A percentile compares a stretch with the other conserved stretches of the same genome.
Evolutionary conservation across 2,329 filamentous ascomycete genomes (phyloP).

Genomic region (Colletotrichum sp.): DNA sequence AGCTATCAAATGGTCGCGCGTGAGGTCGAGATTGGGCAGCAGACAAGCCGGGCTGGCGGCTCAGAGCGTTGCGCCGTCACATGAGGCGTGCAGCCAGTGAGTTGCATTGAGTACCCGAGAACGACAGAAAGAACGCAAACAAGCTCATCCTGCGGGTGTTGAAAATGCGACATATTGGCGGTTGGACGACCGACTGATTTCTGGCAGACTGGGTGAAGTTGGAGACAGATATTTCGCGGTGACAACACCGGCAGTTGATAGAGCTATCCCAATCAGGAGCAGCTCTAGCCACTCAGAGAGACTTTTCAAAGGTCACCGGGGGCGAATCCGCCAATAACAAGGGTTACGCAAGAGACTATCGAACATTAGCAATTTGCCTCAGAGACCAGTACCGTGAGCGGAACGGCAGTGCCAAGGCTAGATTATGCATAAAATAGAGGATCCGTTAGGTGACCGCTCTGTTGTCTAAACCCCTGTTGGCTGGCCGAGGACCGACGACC

Average conservation of each 20-base stretch:
- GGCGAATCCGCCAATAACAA: not conserved
- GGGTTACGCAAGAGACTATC: not conserved
- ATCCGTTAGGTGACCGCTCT: not conserved
- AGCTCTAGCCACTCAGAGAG: not conserved
- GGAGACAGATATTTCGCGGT: not conserved
- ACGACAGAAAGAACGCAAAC: not conserved
- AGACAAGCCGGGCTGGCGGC: not conserved
- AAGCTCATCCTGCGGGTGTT: not conserved
- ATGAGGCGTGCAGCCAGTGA: not conserved
- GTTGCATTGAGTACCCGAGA: not conserved
- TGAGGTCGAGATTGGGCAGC: not conserved
- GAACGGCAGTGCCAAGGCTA: not conserved
- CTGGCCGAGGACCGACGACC: not conserved
- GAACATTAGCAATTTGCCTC: not conserved
- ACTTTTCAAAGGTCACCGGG: not conserved
- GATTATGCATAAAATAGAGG: slow-evolving; percentile 2
- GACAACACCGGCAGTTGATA: not conserved
- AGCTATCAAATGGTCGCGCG: not conserved
- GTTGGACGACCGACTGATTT: not conserved
- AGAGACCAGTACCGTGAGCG: not conserved
- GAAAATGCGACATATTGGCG: not conserved
- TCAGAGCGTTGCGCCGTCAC: not conserved
- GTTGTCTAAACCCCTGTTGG: not conserved
- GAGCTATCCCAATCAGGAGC: not conserved
- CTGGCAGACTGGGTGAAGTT: not conserved